Base-by-base conservation (phyloP, 106 monocot species). In the Dioscorea alata region DNA sequence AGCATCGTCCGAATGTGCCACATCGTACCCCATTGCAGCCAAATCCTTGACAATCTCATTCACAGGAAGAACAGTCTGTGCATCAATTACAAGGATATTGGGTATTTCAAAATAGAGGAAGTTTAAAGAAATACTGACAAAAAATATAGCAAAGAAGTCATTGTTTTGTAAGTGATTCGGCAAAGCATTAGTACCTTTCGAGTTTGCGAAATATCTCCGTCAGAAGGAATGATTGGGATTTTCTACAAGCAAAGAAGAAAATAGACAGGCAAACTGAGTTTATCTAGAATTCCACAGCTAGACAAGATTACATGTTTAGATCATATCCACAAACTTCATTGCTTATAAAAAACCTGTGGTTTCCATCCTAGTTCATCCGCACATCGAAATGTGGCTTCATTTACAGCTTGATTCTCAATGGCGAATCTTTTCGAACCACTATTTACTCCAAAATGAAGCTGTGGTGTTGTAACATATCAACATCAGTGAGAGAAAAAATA, bases 301-400 rank as follows among this genome's bases (percentile, higher is more conserved):
- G 6, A 10, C 10, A 42, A 42, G 42, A 10, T 42, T 8, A 0
- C 42, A 42, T 10, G 10, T 42, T 42, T 42, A 42, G 42, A 10
- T 42, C 4, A 0, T 42, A 42, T 42, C 42, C 10, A 42, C 9
- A 28, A 42, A 42, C 10, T 42, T 10, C 42, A 42, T 13, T 60
- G 49, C 42, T 64, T 42, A 53, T 53, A 75, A 42, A 25, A 35
- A 53, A 88, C 95, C 79, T 91, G 85, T 67, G 95, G 95, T 67
- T 95, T 91, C 95, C 95, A 95, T 70, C 95, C 91, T 51, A 91
- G 80, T 66, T 95, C 88, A 84, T 95, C 95, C 19, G 91, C 86
- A 53, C 95, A 95, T 50, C 86, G 81, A 64, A 95, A 91, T 33
- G 85, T 91, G 60, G 95, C 95, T 76, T 95, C 95, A 76, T 95